Conservation (phyloP, 331 rosid species). For the Arachis monticola region DNA sequence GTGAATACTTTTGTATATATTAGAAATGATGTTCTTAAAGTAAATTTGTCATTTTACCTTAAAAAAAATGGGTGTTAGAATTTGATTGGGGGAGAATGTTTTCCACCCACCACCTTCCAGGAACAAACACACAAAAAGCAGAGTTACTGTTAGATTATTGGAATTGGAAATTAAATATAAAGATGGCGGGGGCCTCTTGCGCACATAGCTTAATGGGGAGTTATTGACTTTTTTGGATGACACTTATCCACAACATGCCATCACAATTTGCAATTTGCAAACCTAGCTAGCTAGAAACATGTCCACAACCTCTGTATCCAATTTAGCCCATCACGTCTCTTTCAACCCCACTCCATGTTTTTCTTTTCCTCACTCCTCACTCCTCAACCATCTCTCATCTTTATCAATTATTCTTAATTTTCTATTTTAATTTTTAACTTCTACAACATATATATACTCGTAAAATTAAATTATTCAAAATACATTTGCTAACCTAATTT, state of each 20-base stretch:
- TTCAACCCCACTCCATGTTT: neutral
- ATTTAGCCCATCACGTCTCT: neutral
- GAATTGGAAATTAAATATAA: slow-evolving; percentile 4
- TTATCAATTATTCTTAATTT: neutral
- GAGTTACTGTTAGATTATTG: neutral
- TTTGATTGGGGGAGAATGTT: neutral
- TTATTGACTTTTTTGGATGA: slow-evolving; percentile 39
- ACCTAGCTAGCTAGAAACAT: neutral
- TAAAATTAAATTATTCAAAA: neutral
- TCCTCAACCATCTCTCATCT: neutral
- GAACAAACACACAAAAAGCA: slow-evolving; percentile 24
- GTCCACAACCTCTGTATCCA: slow-evolving; percentile 49
- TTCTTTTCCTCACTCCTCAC: neutral
- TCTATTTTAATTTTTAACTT: neutral
- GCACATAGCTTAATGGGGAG: neutral
- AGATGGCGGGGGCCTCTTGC: slow-evolving; percentile 16
- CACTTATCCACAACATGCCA: slow-evolving; percentile 42
- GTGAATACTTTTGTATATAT: too few species aligned
- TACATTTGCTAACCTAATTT: neutral
- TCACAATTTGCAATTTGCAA: neutral
- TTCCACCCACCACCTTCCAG: slow-evolving; percentile 35
- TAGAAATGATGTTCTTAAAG: too few species aligned
- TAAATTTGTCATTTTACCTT: too few species aligned
- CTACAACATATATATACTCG: neutral
- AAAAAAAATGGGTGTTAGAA: neutral